Evolutionary conservation across 257 asterid genomes (phyloP), one percentile per base, ranked within the genome.

Genomic region (Penstemon newberryi): DNA sequence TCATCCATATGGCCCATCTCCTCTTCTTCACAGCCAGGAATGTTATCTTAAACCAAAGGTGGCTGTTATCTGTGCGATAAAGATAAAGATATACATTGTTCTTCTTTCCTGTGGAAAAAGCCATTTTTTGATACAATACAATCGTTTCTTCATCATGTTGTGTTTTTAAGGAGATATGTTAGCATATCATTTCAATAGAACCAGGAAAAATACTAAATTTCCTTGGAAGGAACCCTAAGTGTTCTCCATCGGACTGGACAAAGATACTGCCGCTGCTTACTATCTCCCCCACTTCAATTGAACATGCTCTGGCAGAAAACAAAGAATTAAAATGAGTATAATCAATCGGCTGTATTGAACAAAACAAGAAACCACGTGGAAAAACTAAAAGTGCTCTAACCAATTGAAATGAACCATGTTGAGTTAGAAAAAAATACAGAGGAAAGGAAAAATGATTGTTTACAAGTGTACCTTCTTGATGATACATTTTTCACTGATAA

Each of bases 241-340:
- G 72, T 76, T 91, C 98, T 56, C 98, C 98, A 73, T 91, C 98
- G 3, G 98, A 89, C 80, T 91, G 96, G 68, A 91, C 95, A 60
- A 80, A 87, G 40, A 91, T 76, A 61, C 78, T 79, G 53, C 75
- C 66, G 55, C 79, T 81, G 69, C 79, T 76, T 33, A 42, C 80
- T 50, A 84, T 79, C 79, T 85, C 92, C 72, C 84, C 94, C n/a
- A 91, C 83, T 83, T 89, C 96, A 39, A 91, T 82, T 8, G 87
- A 80, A 37, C 68, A 65, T 12, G 78, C 95, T 62, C 98, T 91
- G 85, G 60, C 53, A 77, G 54, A 57, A 66, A 5, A 73, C 64
- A 8, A 56, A 13, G 39, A n/a, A 38, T 5, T 6, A 8, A 50
- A 62, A 56, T 65, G 18, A 40, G 55, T 4, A 74, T 42, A 69